Evolutionary conservation across 2,329 filamentous ascomycete genomes (phyloP).

Genomic region (Hirsutella thompsonii): DNA sequence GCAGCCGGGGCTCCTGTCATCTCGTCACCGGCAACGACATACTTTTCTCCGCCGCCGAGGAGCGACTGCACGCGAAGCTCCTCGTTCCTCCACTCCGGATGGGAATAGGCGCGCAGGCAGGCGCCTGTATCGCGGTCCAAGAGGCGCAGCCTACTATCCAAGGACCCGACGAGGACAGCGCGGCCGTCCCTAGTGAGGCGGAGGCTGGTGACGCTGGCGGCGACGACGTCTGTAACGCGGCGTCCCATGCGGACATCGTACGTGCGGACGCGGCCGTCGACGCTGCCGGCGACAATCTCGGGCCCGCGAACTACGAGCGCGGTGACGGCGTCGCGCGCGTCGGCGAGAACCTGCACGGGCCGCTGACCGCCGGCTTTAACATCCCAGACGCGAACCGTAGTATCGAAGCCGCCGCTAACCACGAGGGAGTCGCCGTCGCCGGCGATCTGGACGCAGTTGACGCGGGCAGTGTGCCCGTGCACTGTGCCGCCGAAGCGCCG

Average conservation of each 20-base stretch:
- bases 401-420: slow-evolving; percentile 62
- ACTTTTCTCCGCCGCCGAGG: slow-evolving; percentile 63
- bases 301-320: slow-evolving; percentile 32
- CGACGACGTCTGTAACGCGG: slow-evolving; percentile 57
- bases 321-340: slow-evolving; percentile 59
- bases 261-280: slow-evolving; percentile 68
- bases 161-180: slow-evolving; percentile 57
- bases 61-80: slow-evolving; percentile 63
- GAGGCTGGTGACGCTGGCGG: slow-evolving; percentile 62
- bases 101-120: slow-evolving; percentile 59
- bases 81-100: slow-evolving; percentile 46
- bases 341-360: slow-evolving; percentile 59
- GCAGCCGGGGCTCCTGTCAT: slow-evolving; percentile 19
- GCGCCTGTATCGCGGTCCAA: slow-evolving; percentile 68
- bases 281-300: slow-evolving; percentile 61
- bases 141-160: slow-evolving; percentile 67
- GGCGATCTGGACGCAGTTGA: slow-evolving; percentile 71
- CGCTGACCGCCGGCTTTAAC: slow-evolving; percentile 37
- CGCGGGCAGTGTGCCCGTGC: slow-evolving; percentile 53
- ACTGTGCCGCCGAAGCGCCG: slow-evolving; percentile 53
- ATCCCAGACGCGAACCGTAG: slow-evolving; percentile 68
- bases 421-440: slow-evolving; percentile 64
- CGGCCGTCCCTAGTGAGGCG: slow-evolving; percentile 58
- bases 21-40: slow-evolving; percentile 74
- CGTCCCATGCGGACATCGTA: slow-evolving; percentile 76